These are phyloP conservation scores for Starmera dryadoides DNA, from an alignment of 805 yeast genomes.

Conservation along the genomic window DNA sequence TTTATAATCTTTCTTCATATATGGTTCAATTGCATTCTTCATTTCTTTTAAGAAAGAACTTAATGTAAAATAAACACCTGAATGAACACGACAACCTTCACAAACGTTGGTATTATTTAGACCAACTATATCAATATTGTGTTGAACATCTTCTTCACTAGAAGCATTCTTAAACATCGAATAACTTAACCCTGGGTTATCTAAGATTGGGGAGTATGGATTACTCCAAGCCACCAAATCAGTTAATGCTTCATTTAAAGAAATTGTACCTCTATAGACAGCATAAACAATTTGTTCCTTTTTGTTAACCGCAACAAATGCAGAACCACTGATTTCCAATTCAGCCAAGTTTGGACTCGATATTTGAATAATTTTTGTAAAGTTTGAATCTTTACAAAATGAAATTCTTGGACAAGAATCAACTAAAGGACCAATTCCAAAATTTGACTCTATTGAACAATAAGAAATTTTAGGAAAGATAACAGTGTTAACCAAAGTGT, in stretches of 20 bases:
- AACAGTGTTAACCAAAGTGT: conserved; percentile 6
- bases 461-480: conserved; percentile 15
- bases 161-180: conserved; percentile 7
- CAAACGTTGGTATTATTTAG: conserved; percentile 31
- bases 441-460: conserved; percentile 9
- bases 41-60: conserved; percentile 33
- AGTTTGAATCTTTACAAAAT: conserved; percentile 7
- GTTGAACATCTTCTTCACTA: neutral
- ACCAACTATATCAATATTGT: conserved; percentile 9
- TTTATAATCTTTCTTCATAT: conserved; percentile 36
- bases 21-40: conserved; percentile 22
- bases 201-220: conserved; percentile 38
- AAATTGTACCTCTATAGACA: conserved; percentile 58
- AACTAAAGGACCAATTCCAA: conserved; percentile 6
- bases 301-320: conserved; percentile 46
- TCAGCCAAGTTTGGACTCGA: conserved; percentile 10
- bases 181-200: neutral
- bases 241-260: conserved; percentile 52
- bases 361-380: conserved; percentile 3
- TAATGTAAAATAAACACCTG: conserved; percentile 50
- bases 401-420: conserved; percentile 8
- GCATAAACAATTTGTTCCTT: conserved; percentile 34
- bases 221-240: conserved; percentile 45
- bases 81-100: conserved; percentile 49
- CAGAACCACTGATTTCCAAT: conserved; percentile 44